A percentile compares a stretch with the other conserved stretches of the same genome.
Conservation (phyloP, 192 early-diverging fungal genomes). For the Mortierella alpina region DNA sequence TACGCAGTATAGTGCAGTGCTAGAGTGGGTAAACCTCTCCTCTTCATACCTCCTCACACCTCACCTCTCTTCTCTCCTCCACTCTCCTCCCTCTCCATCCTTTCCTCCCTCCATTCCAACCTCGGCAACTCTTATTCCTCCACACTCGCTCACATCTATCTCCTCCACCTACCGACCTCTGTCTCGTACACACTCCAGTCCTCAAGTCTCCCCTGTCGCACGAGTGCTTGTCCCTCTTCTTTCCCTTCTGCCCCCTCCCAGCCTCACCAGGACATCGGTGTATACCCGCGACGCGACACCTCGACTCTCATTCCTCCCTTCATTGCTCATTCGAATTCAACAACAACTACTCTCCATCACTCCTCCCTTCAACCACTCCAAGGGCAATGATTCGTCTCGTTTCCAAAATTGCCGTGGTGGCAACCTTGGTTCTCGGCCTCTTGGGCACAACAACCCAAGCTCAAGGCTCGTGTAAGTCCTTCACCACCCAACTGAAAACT, state of each 20-base stretch:
- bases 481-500: background rate
- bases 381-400: conserved; percentile 25
- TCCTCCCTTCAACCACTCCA: background rate
- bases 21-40: background rate
- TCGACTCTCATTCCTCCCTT: conserved; percentile 2
- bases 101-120: background rate
- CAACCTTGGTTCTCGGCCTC: conserved; percentile 24
- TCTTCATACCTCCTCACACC: background rate
- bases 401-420: conserved; percentile 15
- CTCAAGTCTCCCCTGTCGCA: background rate
- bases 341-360: background rate
- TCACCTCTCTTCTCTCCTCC: background rate
- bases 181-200: background rate
- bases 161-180: background rate
- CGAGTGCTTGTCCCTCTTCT: background rate
- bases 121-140: background rate
- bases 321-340: background rate
- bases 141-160: background rate
- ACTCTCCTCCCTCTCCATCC: background rate
- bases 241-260: conserved; percentile 17
- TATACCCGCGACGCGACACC: background rate
- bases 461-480: conserved; percentile 30
- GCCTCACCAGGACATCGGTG: conserved; percentile 43
- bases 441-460: conserved; percentile 24
- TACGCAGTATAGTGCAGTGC: too few species aligned